phyloP scores from a whole-genome alignment of 257 asterid species.

The Scutellaria barbata region DNA sequence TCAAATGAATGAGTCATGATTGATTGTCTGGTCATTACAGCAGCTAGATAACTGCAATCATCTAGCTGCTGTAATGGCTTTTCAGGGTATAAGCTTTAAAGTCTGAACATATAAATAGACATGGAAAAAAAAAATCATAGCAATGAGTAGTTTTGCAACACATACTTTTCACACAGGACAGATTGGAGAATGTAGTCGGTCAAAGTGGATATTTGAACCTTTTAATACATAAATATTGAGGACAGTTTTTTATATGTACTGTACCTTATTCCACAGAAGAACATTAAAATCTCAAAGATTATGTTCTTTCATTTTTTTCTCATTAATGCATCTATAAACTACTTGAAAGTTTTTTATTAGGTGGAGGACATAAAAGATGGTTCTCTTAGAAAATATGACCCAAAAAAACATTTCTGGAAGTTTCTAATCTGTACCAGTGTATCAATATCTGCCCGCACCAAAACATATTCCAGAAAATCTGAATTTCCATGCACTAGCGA shows the following conservation, averaged over 20 bases:
- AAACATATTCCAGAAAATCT: slow-evolving; percentile 86
- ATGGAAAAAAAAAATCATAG: background rate
- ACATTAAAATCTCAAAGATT: background rate
- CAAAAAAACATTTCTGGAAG: background rate
- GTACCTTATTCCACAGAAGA: background rate
- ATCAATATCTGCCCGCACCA: slow-evolving; percentile 97
- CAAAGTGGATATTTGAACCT: slow-evolving; percentile 13
- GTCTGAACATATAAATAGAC: background rate
- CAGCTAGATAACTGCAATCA: slow-evolving; percentile 1
- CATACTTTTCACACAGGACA: slow-evolving; percentile 10
- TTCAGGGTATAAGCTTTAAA: background rate
- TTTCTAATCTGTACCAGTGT: slow-evolving; percentile 72
- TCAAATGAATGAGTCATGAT: too few relatives aligned
- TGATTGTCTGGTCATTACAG: too few relatives aligned
- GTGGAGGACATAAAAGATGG: slow-evolving; percentile 1
- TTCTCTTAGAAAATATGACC: slow-evolving; percentile 18
- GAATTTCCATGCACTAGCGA: slow-evolving; percentile 94
- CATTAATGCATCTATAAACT: slow-evolving; percentile 17
- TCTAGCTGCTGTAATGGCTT: slow-evolving; percentile 7
- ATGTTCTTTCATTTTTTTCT: background rate
- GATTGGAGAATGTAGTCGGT: slow-evolving; percentile 16
- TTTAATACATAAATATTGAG: slow-evolving; percentile 7
- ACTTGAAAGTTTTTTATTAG: slow-evolving; percentile 1
- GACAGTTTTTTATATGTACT: background rate
- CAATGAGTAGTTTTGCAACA: background rate